These are phyloP conservation scores for Quercus suber DNA, from an alignment of 306 rosid species.

Conservation along the genomic window DNA sequence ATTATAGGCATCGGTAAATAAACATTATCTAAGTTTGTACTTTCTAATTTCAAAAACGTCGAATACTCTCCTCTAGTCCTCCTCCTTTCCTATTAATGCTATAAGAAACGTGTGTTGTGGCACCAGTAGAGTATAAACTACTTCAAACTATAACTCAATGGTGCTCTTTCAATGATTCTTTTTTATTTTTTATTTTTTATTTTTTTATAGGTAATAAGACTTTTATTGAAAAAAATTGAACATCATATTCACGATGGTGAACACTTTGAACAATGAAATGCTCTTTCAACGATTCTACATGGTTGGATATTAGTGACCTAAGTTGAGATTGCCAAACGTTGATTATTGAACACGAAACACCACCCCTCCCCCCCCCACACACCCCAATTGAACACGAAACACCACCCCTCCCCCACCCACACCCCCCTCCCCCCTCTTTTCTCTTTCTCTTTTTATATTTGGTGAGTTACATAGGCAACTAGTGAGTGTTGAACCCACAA, in stretches of 20 bases:
- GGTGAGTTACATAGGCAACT: too few species aligned
- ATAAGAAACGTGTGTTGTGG: background rate
- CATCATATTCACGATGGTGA: too few species aligned
- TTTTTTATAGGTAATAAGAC: too few species aligned
- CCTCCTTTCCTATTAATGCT: background rate
- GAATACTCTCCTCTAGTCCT: background rate
- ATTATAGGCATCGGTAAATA: background rate
- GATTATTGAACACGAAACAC: background rate
- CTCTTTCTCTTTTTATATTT: too few species aligned
- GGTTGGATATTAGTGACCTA: background rate
- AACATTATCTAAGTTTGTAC: background rate
- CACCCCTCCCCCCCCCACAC: too few species aligned
- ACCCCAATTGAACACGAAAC: too few species aligned
- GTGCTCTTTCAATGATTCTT: background rate
- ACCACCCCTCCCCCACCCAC: too few species aligned
- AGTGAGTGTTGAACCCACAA: too few species aligned
- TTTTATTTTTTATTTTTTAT: too few species aligned
- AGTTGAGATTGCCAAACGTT: background rate
- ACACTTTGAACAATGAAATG: too few species aligned
- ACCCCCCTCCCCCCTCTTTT: fast-evolving
- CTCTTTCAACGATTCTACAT: background rate
- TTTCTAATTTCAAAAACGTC: background rate
- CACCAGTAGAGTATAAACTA: background rate
- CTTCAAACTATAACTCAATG: background rate
- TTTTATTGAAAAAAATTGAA: too few species aligned